phyloP scores from a whole-genome alignment of 768 basidiomycete species.

The Paxillus ammoniavirescens region DNA sequence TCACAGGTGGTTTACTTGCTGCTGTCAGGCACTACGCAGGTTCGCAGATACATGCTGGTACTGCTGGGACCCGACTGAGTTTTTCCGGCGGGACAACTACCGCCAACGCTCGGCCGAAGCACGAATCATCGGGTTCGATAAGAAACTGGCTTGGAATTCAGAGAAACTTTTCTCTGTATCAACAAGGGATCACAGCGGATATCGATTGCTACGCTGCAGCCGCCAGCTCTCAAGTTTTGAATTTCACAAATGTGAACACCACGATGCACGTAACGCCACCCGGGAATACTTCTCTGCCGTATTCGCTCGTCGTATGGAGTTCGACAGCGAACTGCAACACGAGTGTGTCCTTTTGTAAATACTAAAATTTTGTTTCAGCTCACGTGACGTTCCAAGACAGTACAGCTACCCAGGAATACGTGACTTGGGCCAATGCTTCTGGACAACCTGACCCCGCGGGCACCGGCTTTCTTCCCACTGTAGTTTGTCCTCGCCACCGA shows the following conservation, averaged over 20 bases:
- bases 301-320: too few species aligned
- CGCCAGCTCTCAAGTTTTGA: not conserved
- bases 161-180: slow-evolving; percentile 5
- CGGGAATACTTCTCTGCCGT: not conserved
- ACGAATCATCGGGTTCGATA: not conserved
- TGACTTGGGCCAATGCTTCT: not conserved
- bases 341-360: not conserved
- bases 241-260: not conserved
- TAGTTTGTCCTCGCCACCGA: slow-evolving; percentile 1
- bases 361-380: too few species aligned
- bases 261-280: not conserved
- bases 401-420: not conserved
- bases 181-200: slow-evolving; percentile 10
- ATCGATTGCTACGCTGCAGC: not conserved
- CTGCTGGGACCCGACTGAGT: too few species aligned
- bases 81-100: too few species aligned
- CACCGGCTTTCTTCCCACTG: slow-evolving; percentile 1
- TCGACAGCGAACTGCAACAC: not conserved
- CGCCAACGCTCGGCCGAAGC: not conserved
- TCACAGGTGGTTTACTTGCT: slow-evolving; percentile 10
- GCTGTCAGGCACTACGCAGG: not conserved
- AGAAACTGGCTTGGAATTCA: not conserved
- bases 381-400: too few species aligned
- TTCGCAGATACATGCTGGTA: not conserved
- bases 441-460: not conserved